Evolutionary conservation across 2,329 filamentous ascomycete genomes (phyloP).

Genomic region (Pseudocercospora vitis): DNA sequence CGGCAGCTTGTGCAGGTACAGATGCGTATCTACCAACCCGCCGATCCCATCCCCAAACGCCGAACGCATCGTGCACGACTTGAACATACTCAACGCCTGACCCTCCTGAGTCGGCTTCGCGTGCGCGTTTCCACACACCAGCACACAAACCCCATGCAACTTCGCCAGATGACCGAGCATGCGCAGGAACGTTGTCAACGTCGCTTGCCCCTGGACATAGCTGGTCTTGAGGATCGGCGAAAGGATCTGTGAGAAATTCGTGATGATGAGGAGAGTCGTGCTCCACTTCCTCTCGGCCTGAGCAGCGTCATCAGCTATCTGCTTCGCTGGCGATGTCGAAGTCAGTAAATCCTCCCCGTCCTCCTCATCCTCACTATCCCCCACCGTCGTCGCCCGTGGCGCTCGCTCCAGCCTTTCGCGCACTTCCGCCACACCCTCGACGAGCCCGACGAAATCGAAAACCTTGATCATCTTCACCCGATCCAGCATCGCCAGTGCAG

Average conservation of each 20-base stretch:
- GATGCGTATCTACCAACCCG: constrained; percentile 42
- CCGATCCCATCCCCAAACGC: constrained; percentile 41
- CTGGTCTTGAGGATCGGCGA: constrained; percentile 33
- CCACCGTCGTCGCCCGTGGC: constrained; percentile 30
- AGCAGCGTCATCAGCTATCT: too few relatives aligned
- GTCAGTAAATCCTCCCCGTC: neutral
- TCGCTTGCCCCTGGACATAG: constrained; percentile 41
- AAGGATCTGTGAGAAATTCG: constrained; percentile 33
- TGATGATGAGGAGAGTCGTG: constrained; percentile 29
- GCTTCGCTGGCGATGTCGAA: too few relatives aligned
- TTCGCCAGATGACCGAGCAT: constrained; percentile 43
- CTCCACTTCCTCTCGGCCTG: too few relatives aligned
- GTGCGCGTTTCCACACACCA: constrained; percentile 18
- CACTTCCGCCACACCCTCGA: constrained; percentile 49
- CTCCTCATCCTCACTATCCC: constrained; percentile 38
- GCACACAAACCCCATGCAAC: constrained; percentile 41
- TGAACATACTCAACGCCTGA: constrained; percentile 43
- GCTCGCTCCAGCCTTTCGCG: too few relatives aligned
- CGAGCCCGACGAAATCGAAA: constrained; percentile 52
- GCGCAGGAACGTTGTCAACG: constrained; percentile 45
- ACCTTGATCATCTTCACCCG: constrained; percentile 55
- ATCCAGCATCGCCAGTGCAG: too few relatives aligned
- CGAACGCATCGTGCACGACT: constrained; percentile 40
- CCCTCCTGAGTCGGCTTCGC: constrained; percentile 21
- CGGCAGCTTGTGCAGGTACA: constrained; percentile 43